phyloP scores from a whole-genome alignment of 352 stramenopile species.

The Pelagophyceae sp. region DNA sequence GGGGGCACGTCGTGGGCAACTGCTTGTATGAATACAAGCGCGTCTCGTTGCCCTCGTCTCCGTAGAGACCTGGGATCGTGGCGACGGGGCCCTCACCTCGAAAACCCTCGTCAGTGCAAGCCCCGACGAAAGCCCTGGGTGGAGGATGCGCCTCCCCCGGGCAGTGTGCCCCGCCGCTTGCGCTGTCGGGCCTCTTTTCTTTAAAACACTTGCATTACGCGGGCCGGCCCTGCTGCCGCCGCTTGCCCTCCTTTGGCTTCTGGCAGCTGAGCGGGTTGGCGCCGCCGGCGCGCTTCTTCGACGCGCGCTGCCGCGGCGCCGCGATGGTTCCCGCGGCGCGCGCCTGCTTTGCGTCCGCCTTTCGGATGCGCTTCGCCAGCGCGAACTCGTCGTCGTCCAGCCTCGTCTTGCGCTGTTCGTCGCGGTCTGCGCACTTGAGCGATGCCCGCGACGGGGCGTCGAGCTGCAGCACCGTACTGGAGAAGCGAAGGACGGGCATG shows the following conservation, averaged over 20 bases:
- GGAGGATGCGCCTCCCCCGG: too few relatives aligned
- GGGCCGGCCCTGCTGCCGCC: too few relatives aligned
- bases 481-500: not conserved
- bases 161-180: too few relatives aligned
- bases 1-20: too few relatives aligned
- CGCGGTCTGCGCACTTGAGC: not conserved
- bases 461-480: not conserved
- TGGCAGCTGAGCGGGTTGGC: slow-evolving; percentile 6
- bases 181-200: too few relatives aligned
- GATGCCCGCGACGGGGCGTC: not conserved
- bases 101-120: too few relatives aligned
- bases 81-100: too few relatives aligned
- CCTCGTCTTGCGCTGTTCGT: not conserved
- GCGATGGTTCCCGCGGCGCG: not conserved
- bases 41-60: too few relatives aligned
- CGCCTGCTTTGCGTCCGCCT: not conserved
- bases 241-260: not conserved
- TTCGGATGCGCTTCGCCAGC: not conserved
- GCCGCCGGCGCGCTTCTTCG: slow-evolving; percentile 10
- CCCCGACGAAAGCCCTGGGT: too few relatives aligned
- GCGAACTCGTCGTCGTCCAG: not conserved
- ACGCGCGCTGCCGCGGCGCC: not conserved
- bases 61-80: too few relatives aligned
- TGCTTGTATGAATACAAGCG: too few relatives aligned
- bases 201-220: too few relatives aligned